Conservation (phyloP, 805 yeast species). For the Teunomyces atbi region DNA sequence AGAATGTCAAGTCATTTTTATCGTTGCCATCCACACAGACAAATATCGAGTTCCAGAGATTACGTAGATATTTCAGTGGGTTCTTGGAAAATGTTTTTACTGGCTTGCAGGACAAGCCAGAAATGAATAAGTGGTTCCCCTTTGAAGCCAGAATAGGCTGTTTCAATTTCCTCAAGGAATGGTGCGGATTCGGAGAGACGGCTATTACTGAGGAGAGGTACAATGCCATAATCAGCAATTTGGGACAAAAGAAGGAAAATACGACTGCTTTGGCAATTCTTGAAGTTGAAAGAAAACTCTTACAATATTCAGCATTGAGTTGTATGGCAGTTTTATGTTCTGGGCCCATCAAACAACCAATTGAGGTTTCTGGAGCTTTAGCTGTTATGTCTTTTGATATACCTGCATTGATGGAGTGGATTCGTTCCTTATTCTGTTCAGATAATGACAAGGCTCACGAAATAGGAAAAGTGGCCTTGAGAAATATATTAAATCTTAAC, state of each 20-base stretch:
- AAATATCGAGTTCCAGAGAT: slow-evolving; percentile 68
- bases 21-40: slow-evolving; percentile 57
- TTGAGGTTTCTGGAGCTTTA: slow-evolving; percentile 45
- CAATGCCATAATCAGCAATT: slow-evolving; percentile 47
- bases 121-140: slow-evolving; percentile 60
- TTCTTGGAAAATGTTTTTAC: slow-evolving; percentile 71
- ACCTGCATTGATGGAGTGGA: slow-evolving; percentile 70
- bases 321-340: slow-evolving; percentile 82
- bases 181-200: slow-evolving; percentile 90
- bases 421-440: slow-evolving; percentile 65
- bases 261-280: slow-evolving; percentile 67
- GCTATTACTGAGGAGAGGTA: slow-evolving; percentile 68
- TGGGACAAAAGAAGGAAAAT: slow-evolving; percentile 37
- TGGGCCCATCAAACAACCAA: slow-evolving; percentile 60
- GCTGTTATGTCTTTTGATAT: slow-evolving; percentile 69
- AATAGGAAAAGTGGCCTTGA: slow-evolving; percentile 69
- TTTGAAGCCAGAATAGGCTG: slow-evolving; percentile 83
- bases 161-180: slow-evolving; percentile 78
- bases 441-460: slow-evolving; percentile 55
- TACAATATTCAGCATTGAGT: slow-evolving; percentile 70
- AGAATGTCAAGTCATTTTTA: slow-evolving; percentile 59
- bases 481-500: slow-evolving; percentile 64
- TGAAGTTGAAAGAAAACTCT: slow-evolving; percentile 71
- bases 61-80: slow-evolving; percentile 82
- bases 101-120: slow-evolving; percentile 46